phyloP scores from a whole-genome alignment of 768 basidiomycete genomes.

The Tricholoma sp. region DNA sequence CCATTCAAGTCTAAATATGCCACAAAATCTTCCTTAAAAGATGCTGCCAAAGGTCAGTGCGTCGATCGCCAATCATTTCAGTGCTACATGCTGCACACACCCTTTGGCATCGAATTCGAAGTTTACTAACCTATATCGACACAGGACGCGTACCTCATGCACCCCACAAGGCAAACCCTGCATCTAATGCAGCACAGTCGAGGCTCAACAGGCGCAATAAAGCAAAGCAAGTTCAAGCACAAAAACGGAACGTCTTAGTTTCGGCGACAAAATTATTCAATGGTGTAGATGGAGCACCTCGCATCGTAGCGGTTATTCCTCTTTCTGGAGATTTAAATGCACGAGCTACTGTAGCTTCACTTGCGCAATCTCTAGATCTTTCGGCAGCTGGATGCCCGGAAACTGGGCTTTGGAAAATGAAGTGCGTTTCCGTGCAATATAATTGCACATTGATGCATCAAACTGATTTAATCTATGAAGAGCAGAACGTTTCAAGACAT shows the following conservation, averaged over 20 bases:
- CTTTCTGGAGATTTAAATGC: slow-evolving; percentile 64
- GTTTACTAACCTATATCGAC: not conserved
- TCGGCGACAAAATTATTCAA: slow-evolving; percentile 75
- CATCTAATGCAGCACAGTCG: slow-evolving; percentile 57
- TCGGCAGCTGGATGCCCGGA: slow-evolving; percentile 46
- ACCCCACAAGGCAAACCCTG: slow-evolving; percentile 46
- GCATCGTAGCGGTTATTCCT: slow-evolving; percentile 86
- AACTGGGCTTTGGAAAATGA: slow-evolving; percentile 60
- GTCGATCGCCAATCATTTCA: not conserved
- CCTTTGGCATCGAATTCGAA: not conserved
- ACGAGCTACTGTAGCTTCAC: slow-evolving; percentile 42
- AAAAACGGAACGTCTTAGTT: slow-evolving; percentile 65
- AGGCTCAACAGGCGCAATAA: slow-evolving; percentile 78
- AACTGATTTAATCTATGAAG: slow-evolving; percentile 32
- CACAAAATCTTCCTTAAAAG: slow-evolving; percentile 79
- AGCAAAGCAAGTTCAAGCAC: slow-evolving; percentile 75
- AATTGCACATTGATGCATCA: not conserved
- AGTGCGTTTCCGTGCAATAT: slow-evolving; percentile 36
- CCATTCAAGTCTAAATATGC: slow-evolving; percentile 89
- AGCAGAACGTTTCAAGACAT: slow-evolving; percentile 87
- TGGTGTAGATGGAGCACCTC: slow-evolving; percentile 72
- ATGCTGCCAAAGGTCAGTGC: slow-evolving; percentile 71
- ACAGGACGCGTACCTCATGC: slow-evolving; percentile 55
- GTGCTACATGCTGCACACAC: not conserved
- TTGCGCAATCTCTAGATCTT: slow-evolving; percentile 58